Evolutionary conservation across 2,329 filamentous ascomycete species (phyloP).

Genomic region (Pezicula neosporulosa): DNA sequence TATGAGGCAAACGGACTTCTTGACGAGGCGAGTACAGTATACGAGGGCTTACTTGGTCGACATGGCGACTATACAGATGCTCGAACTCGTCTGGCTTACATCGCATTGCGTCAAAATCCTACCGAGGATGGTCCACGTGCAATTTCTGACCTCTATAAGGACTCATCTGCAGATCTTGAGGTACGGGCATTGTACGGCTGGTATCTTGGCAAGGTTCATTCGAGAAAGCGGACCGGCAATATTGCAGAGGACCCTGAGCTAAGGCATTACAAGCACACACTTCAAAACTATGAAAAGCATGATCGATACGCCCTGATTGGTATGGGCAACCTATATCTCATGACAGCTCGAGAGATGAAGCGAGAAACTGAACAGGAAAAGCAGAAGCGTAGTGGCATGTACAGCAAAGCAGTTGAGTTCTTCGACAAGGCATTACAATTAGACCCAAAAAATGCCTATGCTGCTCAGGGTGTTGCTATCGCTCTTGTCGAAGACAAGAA

Average conservation of each 20-base stretch:
- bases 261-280: constrained; percentile 91
- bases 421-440: constrained; percentile 95
- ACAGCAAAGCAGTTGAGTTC: constrained; percentile 92
- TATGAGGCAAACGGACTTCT: constrained; percentile 82
- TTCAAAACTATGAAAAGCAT: constrained; percentile 94
- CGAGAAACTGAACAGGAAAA: constrained; percentile 86
- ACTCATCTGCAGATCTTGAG: constrained; percentile 81
- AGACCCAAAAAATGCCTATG: constrained; percentile 94
- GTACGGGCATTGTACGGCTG: constrained; percentile 92
- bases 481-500: constrained; percentile 93
- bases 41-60: constrained; percentile 78
- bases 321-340: constrained; percentile 88
- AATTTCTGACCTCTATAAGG: constrained; percentile 80
- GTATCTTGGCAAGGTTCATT: constrained; percentile 79
- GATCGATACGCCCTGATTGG: constrained; percentile 94
- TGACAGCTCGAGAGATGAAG: constrained; percentile 89
- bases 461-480: constrained; percentile 93
- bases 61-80: constrained; percentile 94
- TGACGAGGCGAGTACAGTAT: constrained; percentile 83
- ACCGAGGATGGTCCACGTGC: constrained; percentile 83
- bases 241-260: constrained; percentile 88
- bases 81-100: constrained; percentile 82
- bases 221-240: constrained; percentile 77
- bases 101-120: constrained; percentile 76
- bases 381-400: constrained; percentile 82